Evolutionary conservation across 306 rosid species (phyloP), one percentile per base, ranked within the genome.

Genomic region (Glycyrrhiza uralensis): DNA sequence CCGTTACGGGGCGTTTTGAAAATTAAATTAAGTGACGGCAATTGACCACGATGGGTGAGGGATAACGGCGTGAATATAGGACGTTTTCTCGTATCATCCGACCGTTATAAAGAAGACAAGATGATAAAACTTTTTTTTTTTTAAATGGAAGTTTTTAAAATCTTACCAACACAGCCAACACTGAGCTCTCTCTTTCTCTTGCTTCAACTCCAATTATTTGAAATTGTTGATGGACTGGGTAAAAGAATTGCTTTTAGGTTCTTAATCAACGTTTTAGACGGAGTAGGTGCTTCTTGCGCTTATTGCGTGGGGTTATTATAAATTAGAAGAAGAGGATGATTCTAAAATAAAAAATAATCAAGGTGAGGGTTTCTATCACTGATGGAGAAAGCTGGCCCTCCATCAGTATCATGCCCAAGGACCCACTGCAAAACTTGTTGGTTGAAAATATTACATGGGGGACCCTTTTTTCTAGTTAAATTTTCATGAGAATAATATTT

Each of bases 71-170:
- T 86, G 63, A 38, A 26, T 4, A 23, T 49, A 28, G 58, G 71
- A 79, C 85, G 86, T 81, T 87, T 68, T 51, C 59, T 69, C 4
- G 57, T 52, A 42, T 71, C 74, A 73, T 76, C 77, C 82, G 95
- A 91, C 97, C 92, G 97, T 91, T 91, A 81, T 66, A 75, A 81
- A 80, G 26, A 59, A 57, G 89, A 80, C 83, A 74, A 82, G 80
- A 19, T 13, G 8, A 32, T 66, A 5, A 45, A 68, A 33, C 18
- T 11, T 1, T 29, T 17, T 13, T 10, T 81, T 81, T 75, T 52
- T 30, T 14, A 7, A 69, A 77, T n/a, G n/a, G n/a, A 78, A 49
- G 0, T 5, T 24, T 77, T 85, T 80, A 67, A 81, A 85, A 80
- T 23, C 57, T n/a, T n/a, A n/a, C n/a, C 30, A 78, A 76, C 36